phyloP scores from a whole-genome alignment of 805 yeast species.

The Yarrowia sp. region DNA sequence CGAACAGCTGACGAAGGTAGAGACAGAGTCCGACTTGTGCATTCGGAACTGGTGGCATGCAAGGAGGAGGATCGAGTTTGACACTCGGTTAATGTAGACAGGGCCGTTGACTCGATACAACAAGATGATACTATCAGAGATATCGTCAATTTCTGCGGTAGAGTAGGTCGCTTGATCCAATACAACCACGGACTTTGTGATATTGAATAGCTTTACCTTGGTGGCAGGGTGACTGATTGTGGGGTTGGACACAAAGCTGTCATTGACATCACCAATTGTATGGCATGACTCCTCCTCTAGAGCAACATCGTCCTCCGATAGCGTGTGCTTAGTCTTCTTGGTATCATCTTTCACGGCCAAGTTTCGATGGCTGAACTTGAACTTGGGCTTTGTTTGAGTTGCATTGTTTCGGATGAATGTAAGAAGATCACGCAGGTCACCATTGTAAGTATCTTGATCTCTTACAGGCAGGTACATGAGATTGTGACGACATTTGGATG shows the following conservation, averaged over 20 bases:
- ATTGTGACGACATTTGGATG: conserved; percentile 16
- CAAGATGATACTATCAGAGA: conserved; percentile 6
- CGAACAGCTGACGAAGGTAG: conserved; percentile 14
- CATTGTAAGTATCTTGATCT: conserved; percentile 36
- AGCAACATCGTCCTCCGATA: neutral
- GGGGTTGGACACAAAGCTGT: neutral
- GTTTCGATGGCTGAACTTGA: conserved; percentile 20
- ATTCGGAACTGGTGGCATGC: conserved; percentile 38
- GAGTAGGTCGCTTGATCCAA: conserved; percentile 23
- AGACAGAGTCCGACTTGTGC: conserved; percentile 19
- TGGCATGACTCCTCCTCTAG: neutral
- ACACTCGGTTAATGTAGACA: conserved; percentile 11
- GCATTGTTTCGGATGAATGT: conserved; percentile 6
- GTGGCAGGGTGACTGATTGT: neutral
- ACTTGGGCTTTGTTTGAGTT: conserved; percentile 19
- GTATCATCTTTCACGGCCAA: conserved; percentile 10
- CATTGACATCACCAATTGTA: neutral
- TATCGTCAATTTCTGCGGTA: conserved; percentile 23
- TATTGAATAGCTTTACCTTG: conserved; percentile 3
- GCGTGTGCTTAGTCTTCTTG: neutral
- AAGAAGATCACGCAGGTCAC: conserved; percentile 2
- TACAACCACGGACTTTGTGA: conserved; percentile 1
- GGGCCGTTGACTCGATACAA: conserved; percentile 25
- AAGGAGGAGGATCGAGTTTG: conserved; percentile 10
- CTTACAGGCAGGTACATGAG: conserved; percentile 22